Evolutionary conservation across 116 monocot genomes (phyloP), one percentile per base, ranked within the genome.

Genomic region (Trichopus zeylanicus): DNA sequence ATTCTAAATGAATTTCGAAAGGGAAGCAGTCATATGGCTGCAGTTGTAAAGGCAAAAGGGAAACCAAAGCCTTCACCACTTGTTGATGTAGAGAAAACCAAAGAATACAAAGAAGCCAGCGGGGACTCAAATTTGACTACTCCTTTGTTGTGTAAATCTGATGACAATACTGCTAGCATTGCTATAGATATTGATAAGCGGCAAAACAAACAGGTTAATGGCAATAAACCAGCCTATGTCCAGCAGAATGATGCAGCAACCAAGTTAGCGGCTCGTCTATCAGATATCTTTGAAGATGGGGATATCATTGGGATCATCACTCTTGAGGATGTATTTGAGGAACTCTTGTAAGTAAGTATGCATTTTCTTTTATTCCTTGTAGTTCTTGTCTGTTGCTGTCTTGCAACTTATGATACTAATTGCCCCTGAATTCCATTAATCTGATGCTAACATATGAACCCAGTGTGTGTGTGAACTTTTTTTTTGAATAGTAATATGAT

Each of bases 271-370:
- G 37, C 29, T 55, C 81, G 56, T 27, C 55, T 67, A 62, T 13
- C 72, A 10, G 91, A 88, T 18, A 92, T 92, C 73, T 73, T 76
- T 65, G 99, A 99, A 59, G 88, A 92, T 25, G 92, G 92, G 26
- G 99, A 99, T 29, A 92, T 99, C 47, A 81, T 99, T 71, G 99
- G 92, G 34, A 99, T 99, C 48, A 99, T 99, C 64, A 98, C 98
- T 21, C 81, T 98, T 26, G 98, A 98, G 66, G 98, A 98, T 85
- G 98, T 98, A 3, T 98, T 99, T 75, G 99, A 99, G 75, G 99
- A 99, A 78, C 83, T 99, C 25, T 57, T 99, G 26, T 91, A 98
- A 30, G 98, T 91, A 72, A 73, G 16, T 6, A 18, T 42, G 42
- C n/a, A 9, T 4, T 15, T 18, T 3, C 18, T 42, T 42, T 42